Evolutionary conservation across 331 rosid genomes (phyloP), one percentile per base, ranked within the genome.

Genomic region (Saraca asoca): DNA sequence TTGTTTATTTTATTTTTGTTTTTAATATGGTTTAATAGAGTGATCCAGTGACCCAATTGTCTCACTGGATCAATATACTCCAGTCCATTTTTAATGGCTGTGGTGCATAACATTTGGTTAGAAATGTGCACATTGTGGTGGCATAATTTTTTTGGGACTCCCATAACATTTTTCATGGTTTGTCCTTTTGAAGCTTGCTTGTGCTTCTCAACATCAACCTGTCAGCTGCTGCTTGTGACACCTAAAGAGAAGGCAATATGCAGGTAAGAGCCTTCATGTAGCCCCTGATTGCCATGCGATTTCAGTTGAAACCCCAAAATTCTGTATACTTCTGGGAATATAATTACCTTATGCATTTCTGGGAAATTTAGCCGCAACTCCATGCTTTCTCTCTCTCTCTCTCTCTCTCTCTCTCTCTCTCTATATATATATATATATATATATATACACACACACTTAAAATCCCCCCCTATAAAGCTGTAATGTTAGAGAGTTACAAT

Each of bases 201-300:
- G 18, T 20, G 33, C 18, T 19, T 18, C 49, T 37, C 59, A 11
- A 11, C 19, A 34, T 37, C 59, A 11, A 16, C 19, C 53, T 20
- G 0, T 35, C 39, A 18, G 14, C 37, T 35, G n/a, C 59, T 9
- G 7, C n/a, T 50, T 64, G 39, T 17, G 16, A 8, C 17, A 56
- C 33, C 74, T 33, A 37, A 57, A 69, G n/a, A 34, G 42, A 17
- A 64, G 49, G 35, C 62, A 46, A 57, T 41, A 75, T 68, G 79
- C 79, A 75, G 79, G 79, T 75, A 51, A 12, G 51, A 34, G 14
- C n/a, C n/a, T n/a, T n/a, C n/a, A n/a, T n/a, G n/a, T n/a, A n/a
- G n/a, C 7, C 58, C 16, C 56, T 16, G 5, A 20, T 15, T 49
- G 7, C 11, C 13, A 24, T 12, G 11, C 31, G n/a, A 33, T 7